Conservation (phyloP, 208 protist species). For the Leptomonas pyrrhocoris region DNA sequence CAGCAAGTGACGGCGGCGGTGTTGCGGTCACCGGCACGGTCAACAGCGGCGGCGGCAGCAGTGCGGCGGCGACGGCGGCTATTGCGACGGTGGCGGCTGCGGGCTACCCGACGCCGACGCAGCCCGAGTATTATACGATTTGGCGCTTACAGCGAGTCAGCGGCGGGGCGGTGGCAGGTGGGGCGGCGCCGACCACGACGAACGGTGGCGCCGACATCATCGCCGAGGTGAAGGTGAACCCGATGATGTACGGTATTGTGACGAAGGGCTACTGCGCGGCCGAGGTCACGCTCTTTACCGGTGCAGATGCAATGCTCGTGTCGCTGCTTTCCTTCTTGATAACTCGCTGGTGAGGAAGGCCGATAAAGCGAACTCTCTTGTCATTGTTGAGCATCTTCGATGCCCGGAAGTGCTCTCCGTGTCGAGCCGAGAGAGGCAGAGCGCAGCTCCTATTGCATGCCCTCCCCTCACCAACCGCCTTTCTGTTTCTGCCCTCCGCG, state of each 20-base stretch:
- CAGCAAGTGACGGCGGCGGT: background rate
- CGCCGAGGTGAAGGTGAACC: constrained; percentile 54
- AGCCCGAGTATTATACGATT: constrained; percentile 45
- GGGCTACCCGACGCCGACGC: background rate
- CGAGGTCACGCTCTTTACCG: constrained; percentile 58
- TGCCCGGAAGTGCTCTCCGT: too few relatives aligned
- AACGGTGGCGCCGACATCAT: constrained; percentile 66
- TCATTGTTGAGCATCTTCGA: too few relatives aligned
- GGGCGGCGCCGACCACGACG: constrained; percentile 28
- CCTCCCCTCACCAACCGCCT: too few relatives aligned
- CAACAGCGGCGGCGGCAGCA: constrained; percentile 7
- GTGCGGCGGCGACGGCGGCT: background rate
- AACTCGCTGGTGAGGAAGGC: constrained; percentile 44
- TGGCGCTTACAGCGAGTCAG: constrained; percentile 48
- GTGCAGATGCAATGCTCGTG: constrained; percentile 74
- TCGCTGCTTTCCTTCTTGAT: constrained; percentile 64
- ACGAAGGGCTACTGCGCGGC: constrained; percentile 46
- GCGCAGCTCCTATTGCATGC: too few relatives aligned
- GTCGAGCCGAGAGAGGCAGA: too few relatives aligned
- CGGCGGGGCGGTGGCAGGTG: constrained; percentile 32
- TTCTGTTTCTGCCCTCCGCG: too few relatives aligned
- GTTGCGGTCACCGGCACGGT: constrained; percentile 12
- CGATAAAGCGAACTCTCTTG: background rate
- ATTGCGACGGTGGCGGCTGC: background rate
- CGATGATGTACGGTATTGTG: constrained; percentile 25